Evolutionary conservation across 148 eudicot species (phyloP).

Genomic region (Pouteria glomerata): DNA sequence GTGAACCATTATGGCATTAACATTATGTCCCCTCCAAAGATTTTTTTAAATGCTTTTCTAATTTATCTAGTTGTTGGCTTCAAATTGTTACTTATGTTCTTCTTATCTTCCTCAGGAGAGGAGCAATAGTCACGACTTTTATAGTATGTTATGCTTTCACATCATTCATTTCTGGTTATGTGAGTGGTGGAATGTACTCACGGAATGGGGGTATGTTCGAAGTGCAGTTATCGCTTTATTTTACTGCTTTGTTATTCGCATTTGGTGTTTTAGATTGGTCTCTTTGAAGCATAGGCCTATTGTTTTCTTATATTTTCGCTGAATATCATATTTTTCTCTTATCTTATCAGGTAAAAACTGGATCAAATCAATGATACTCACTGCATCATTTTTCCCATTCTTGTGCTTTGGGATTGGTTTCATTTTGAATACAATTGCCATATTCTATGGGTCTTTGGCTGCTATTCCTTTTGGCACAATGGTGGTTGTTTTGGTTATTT

Average conservation of each 20-base stretch:
- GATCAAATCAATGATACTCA: constrained; percentile 76
- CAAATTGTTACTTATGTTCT: constrained; percentile 6
- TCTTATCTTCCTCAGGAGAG: constrained; percentile 56
- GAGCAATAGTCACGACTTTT: constrained; percentile 82
- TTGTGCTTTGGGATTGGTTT: constrained; percentile 81
- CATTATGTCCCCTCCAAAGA: neutral
- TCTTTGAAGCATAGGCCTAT: neutral
- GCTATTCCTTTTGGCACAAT: constrained; percentile 91
- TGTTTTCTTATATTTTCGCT: neutral
- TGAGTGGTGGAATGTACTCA: constrained; percentile 90
- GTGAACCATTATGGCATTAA: neutral
- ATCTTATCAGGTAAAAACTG: constrained; percentile 65
- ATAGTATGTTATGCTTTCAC: constrained; percentile 83
- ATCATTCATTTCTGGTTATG: constrained; percentile 79
- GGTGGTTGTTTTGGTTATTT: constrained; percentile 66
- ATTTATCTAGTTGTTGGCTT: constrained; percentile 7
- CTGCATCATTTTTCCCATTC: constrained; percentile 81
- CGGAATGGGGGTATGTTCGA: constrained; percentile 65
- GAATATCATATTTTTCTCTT: neutral
- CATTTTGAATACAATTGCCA: constrained; percentile 64
- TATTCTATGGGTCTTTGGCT: constrained; percentile 78
- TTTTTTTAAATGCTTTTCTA: neutral
- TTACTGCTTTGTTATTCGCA: neutral
- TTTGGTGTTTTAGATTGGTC: neutral
- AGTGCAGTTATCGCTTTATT: neutral